Conservation (phyloP, 345 rosid species). For the Litchi chinensis region DNA sequence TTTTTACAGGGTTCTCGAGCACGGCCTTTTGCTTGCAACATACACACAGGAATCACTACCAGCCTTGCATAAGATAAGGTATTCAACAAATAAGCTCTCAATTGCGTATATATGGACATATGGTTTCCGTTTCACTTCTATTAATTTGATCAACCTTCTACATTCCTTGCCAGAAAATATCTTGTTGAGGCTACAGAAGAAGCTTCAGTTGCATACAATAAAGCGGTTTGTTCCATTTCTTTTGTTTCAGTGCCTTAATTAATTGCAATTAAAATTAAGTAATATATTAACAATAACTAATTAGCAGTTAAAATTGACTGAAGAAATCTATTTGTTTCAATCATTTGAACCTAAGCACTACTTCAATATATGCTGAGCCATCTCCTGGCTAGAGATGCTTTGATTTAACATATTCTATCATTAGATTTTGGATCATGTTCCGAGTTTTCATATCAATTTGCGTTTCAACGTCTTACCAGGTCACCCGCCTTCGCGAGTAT, state of each 20-base stretch:
- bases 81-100: slow-evolving; percentile 1
- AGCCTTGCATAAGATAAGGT: slow-evolving; percentile 93
- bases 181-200: slow-evolving; percentile 94
- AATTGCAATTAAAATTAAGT: not conserved
- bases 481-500: slow-evolving; percentile 90
- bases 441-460: slow-evolving; percentile 7
- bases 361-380: not conserved
- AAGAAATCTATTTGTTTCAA: not conserved
- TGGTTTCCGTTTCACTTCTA: not conserved
- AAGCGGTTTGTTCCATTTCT: slow-evolving; percentile 71
- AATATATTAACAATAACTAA: no score
- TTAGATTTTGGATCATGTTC: not conserved
- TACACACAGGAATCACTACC: slow-evolving; percentile 90
- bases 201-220: slow-evolving; percentile 94
- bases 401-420: not conserved
- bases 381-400: not conserved
- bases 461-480: slow-evolving; percentile 43
- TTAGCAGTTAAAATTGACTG: no score
- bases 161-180: slow-evolving; percentile 59
- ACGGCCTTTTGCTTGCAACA: slow-evolving; percentile 81
- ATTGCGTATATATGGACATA: not conserved
- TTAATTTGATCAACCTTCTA: not conserved
- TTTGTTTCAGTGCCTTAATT: not conserved
- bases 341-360: not conserved
- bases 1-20: slow-evolving; percentile 73